phyloP scores from a whole-genome alignment of 2,329 filamentous ascomycete species.

The Pezicula radicicola region DNA sequence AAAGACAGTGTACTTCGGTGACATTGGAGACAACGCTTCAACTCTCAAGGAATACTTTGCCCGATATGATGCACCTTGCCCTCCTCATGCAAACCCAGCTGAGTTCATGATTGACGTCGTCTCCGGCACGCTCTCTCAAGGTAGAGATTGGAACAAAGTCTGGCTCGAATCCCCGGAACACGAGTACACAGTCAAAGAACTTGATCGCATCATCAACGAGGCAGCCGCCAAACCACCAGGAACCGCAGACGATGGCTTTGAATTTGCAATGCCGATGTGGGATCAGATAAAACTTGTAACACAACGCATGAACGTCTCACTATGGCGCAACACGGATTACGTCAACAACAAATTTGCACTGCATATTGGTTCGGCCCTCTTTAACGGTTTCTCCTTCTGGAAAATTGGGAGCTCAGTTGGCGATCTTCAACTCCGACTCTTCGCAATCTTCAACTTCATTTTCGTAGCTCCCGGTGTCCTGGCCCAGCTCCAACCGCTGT shows the following conservation, averaged over 20 bases:
- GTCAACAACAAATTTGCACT: conserved; percentile 46
- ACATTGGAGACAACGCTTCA: conserved; percentile 58
- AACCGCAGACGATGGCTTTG: conserved; percentile 37
- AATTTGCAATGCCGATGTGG: conserved; percentile 48
- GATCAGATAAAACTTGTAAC: conserved; percentile 36
- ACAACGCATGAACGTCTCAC: conserved; percentile 35
- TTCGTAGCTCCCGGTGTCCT: conserved; percentile 58
- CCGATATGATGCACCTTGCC: conserved; percentile 41
- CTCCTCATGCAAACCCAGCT: conserved; percentile 36
- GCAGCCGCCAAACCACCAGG: conserved; percentile 32
- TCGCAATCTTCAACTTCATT: conserved; percentile 61
- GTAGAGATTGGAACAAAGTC: conserved; percentile 63
- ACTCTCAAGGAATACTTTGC: conserved; percentile 61
- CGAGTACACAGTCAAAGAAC: conserved; percentile 49
- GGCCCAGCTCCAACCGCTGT: conserved; percentile 56
- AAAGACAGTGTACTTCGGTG: conserved; percentile 66
- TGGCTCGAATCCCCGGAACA: conserved; percentile 62
- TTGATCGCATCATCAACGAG: conserved; percentile 53
- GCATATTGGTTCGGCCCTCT: conserved; percentile 51
- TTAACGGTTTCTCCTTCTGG: conserved; percentile 63
- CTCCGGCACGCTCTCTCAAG: conserved; percentile 47
- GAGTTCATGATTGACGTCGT: conserved; percentile 43
- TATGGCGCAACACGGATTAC: conserved; percentile 63
- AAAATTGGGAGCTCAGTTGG: conserved; percentile 48
- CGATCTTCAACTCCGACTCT: conserved; percentile 52